A percentile compares a stretch with the other conserved stretches of the same genome.
Evolutionary conservation across 1,284 basidiomycete genomes (phyloP).

Genomic region (Fomitiporia mediterranea): DNA sequence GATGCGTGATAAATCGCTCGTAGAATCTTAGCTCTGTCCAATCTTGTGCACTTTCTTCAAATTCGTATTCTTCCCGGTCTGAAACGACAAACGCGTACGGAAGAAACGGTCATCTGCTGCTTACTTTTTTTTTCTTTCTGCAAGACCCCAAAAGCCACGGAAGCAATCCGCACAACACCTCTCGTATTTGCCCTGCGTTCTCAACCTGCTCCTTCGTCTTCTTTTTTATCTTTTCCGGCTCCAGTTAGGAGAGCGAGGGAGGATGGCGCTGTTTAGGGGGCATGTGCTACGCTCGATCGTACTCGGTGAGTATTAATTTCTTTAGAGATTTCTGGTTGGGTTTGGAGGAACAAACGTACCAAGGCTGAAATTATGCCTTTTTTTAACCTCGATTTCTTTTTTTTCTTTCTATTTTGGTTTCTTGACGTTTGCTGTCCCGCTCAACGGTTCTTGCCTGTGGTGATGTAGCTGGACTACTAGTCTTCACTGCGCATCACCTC

Average conservation of each 20-base stretch:
- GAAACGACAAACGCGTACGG: background rate
- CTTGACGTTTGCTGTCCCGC: background rate
- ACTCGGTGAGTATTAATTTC: conserved; percentile 20
- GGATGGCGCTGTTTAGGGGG: conserved; percentile 30
- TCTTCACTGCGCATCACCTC: conserved; percentile 18
- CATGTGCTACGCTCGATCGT: conserved; percentile 25
- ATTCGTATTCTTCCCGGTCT: background rate
- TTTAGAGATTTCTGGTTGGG: too few species aligned
- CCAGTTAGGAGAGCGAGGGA: background rate
- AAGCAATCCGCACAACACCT: too few species aligned
- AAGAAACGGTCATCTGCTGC: background rate
- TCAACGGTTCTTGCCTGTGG: background rate
- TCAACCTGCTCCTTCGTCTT: background rate
- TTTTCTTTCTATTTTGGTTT: background rate
- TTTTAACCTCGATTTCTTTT: background rate
- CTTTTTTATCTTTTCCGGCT: background rate
- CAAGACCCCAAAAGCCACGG: background rate
- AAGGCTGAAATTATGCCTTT: too few species aligned
- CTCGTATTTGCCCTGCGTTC: background rate
- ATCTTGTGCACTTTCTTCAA: background rate
- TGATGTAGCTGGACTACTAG: conserved; percentile 18
- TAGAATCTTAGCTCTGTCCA: conserved; percentile 1
- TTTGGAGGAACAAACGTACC: too few species aligned
- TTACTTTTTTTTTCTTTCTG: background rate
- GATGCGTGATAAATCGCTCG: background rate